Evolutionary conservation across 352 stramenopile genomes (phyloP).

Genomic region (Globisporangium cederbergense): DNA sequence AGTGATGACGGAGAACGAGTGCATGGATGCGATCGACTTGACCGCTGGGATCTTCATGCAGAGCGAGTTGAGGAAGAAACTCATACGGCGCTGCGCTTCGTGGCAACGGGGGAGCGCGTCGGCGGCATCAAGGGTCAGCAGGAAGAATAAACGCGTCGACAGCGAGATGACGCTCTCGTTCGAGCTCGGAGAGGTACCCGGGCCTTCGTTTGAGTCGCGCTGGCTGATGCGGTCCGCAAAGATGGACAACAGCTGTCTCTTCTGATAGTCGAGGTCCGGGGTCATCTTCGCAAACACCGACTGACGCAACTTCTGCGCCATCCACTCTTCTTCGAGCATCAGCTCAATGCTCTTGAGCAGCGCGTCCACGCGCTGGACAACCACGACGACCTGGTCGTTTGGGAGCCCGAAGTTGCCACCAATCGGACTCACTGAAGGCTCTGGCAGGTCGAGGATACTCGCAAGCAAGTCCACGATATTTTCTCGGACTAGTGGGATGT

Average conservation of each 20-base stretch:
- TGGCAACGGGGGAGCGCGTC: slow-evolving; percentile 81
- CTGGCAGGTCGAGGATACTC: slow-evolving; percentile 79
- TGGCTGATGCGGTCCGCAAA: slow-evolving; percentile 71
- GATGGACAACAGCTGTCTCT: slow-evolving; percentile 69
- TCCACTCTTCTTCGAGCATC: slow-evolving; percentile 86
- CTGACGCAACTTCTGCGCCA: slow-evolving; percentile 78
- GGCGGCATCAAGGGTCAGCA: slow-evolving; percentile 80
- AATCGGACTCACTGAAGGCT: slow-evolving; percentile 60
- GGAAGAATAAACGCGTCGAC: slow-evolving; percentile 76
- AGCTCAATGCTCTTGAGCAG: slow-evolving; percentile 81
- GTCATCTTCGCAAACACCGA: slow-evolving; percentile 77
- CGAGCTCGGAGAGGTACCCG: slow-evolving; percentile 51
- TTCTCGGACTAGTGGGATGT: slow-evolving; percentile 73
- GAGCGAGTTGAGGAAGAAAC: slow-evolving; percentile 88
- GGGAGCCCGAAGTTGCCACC: slow-evolving; percentile 53
- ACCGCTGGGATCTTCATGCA: slow-evolving; percentile 87
- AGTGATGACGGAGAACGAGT: slow-evolving; percentile 86
- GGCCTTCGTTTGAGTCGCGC: slow-evolving; percentile 41
- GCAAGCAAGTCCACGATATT: slow-evolving; percentile 83
- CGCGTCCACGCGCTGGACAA: slow-evolving; percentile 74
- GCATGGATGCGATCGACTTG: slow-evolving; percentile 81
- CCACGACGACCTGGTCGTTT: slow-evolving; percentile 71
- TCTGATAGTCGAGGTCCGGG: slow-evolving; percentile 73
- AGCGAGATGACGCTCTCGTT: slow-evolving; percentile 81
- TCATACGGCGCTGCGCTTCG: slow-evolving; percentile 85